These are phyloP conservation scores for Capronia americana DNA, from an alignment of 2,329 filamentous ascomycete species.

Conservation along the genomic window DNA sequence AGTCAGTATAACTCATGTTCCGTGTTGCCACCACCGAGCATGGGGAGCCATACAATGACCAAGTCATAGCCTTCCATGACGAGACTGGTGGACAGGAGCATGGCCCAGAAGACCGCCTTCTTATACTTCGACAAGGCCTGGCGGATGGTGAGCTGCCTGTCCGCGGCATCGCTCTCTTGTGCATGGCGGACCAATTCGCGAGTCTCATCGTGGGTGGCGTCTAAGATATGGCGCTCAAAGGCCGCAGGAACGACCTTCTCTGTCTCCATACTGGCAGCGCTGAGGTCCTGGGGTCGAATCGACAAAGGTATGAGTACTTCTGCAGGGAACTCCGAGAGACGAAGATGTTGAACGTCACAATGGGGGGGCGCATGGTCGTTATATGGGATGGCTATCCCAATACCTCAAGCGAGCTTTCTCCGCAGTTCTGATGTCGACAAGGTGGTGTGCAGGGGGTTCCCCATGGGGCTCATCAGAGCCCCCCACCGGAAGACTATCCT, in stretches of 20 bases:
- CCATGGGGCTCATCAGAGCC: too few species aligned
- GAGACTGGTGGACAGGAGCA: slow-evolving; percentile 39
- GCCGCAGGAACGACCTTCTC: slow-evolving; percentile 20
- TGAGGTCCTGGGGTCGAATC: too few species aligned
- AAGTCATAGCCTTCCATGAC: slow-evolving; percentile 43
- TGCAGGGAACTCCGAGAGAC: too few species aligned
- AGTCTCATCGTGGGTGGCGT: slow-evolving; percentile 6
- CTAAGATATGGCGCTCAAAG: slow-evolving; percentile 8
- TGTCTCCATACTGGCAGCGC: slow-evolving; percentile 15
- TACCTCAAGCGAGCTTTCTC: too few species aligned
- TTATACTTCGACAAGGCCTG: slow-evolving; percentile 40
- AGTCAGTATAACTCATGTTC: too few species aligned
- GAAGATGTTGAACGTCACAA: too few species aligned
- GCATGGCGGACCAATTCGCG: slow-evolving; percentile 28
- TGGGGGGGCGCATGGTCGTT: too few species aligned
- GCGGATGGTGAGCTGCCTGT: slow-evolving; percentile 37
- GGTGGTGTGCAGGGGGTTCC: too few species aligned
- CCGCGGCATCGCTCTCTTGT: slow-evolving; percentile 34
- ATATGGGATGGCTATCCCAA: too few species aligned
- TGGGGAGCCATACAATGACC: slow-evolving; percentile 30
- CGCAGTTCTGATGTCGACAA: too few species aligned
- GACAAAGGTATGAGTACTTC: too few species aligned
- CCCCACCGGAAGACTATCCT: too few species aligned
- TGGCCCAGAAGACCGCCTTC: slow-evolving; percentile 40
- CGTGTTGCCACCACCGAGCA: neutral